Conservation (phyloP, 1,284 basidiomycete genomes). For the Macrocystidia cucumis region DNA sequence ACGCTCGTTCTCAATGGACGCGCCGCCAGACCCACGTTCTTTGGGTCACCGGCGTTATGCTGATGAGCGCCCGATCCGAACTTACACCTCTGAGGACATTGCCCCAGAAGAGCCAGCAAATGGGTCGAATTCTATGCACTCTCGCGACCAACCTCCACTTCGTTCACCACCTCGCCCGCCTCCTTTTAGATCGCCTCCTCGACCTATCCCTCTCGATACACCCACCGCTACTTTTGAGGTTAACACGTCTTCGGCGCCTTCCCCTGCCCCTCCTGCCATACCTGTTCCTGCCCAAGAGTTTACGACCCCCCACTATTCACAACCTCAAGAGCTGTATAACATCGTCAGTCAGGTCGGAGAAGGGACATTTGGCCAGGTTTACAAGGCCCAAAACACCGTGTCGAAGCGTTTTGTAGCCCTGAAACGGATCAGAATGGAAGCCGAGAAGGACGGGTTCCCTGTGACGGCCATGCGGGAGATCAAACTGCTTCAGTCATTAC, state of each 20-base stretch:
- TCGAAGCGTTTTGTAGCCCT: constrained; percentile 80
- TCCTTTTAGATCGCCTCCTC: constrained; percentile 1
- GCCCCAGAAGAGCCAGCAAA: neutral
- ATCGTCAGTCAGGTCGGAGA: constrained; percentile 95
- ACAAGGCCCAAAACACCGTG: constrained; percentile 86
- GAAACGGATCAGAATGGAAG: constrained; percentile 98
- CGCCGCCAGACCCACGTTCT: too few species aligned
- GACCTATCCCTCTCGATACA: neutral
- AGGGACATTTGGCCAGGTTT: constrained; percentile 99
- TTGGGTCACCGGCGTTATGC: too few species aligned
- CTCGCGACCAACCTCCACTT: too few species aligned
- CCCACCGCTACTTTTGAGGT: neutral
- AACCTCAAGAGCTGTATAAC: constrained; percentile 68
- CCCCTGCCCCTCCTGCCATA: neutral
- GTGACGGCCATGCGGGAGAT: constrained; percentile 99
- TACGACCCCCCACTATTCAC: constrained; percentile 6
- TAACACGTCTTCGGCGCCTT: constrained; percentile 4
- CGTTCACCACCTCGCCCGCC: too few species aligned
- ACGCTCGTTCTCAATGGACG: too few species aligned
- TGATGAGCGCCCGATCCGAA: neutral
- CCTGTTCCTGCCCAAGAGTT: constrained; percentile 1
- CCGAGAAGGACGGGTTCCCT: constrained; percentile 96
- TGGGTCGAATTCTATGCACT: neutral
- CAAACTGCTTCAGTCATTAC: constrained; percentile 89
- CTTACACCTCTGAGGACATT: neutral